Evolutionary conservation across 768 basidiomycete species (phyloP).

Genomic region (Boletus rubroflammeus): DNA sequence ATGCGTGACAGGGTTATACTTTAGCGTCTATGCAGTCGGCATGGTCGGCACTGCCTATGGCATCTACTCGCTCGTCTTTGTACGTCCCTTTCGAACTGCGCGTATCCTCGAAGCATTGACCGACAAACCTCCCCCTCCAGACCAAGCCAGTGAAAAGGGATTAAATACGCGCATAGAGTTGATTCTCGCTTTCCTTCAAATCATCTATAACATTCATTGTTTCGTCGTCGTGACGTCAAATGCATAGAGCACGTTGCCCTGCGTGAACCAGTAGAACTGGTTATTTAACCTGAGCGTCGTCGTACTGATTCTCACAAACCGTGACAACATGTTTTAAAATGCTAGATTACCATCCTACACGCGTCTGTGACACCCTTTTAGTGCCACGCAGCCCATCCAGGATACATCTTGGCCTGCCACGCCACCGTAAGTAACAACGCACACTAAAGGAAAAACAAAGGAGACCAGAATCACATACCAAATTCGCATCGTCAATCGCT

Average conservation of each 20-base stretch:
- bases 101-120: neutral
- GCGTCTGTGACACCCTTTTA: conserved; percentile 28
- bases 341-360: neutral
- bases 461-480: conserved; percentile 45
- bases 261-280: neutral
- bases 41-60: conserved; percentile 53
- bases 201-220: conserved; percentile 7
- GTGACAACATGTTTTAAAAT: neutral
- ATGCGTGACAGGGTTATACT: conserved; percentile 52
- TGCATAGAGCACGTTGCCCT: neutral
- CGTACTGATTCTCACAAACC: neutral
- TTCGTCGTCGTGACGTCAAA: conserved; percentile 4
- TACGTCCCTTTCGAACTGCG: conserved; percentile 22
- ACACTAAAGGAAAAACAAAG: neutral
- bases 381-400: conserved; percentile 85
- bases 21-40: conserved; percentile 49
- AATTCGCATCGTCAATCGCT: conserved; percentile 67
- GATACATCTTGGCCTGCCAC: conserved; percentile 82
- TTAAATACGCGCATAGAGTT: conserved; percentile 21
- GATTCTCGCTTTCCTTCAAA: conserved; percentile 4
- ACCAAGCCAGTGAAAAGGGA: conserved; percentile 29
- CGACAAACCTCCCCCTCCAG: conserved; percentile 5
- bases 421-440: conserved; percentile 7
- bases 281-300: neutral
- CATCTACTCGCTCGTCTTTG: conserved; percentile 44